Conservation (phyloP, 140 eudicot species). For the Bidens hawaiensis region DNA sequence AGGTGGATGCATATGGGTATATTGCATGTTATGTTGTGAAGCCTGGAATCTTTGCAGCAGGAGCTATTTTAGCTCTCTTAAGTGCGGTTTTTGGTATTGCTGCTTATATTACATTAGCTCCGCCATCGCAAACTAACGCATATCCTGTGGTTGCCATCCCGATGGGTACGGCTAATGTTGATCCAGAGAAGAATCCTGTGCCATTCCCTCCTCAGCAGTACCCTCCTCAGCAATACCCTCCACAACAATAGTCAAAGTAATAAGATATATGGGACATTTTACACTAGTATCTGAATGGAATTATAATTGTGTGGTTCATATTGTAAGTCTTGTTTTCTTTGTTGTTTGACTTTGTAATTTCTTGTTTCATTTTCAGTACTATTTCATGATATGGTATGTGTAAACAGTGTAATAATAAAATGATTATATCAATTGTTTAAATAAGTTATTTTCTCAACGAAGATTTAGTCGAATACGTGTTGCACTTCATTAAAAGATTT, state of each 20-base stretch:
- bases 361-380: no score
- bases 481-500: no score
- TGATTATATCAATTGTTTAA: no score
- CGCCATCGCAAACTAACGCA: conserved; percentile 1
- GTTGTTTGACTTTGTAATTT: no score
- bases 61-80: conserved; percentile 19
- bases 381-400: no score
- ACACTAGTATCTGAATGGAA: neutral
- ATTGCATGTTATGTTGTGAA: conserved; percentile 9
- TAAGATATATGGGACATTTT: neutral
- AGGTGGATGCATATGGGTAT: neutral
- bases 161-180: neutral
- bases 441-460: no score
- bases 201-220: neutral
- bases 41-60: conserved; percentile 26
- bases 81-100: conserved; percentile 13
- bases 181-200: conserved; percentile 9
- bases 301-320: no score
- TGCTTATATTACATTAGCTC: neutral
- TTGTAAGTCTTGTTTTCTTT: neutral
- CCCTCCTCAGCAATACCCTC: neutral
- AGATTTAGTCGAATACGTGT: no score
- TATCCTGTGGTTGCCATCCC: conserved; percentile 1
- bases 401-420: no score
- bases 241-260: no score